Conservation (phyloP, 805 yeast species). For the Pichia cabralensis region DNA sequence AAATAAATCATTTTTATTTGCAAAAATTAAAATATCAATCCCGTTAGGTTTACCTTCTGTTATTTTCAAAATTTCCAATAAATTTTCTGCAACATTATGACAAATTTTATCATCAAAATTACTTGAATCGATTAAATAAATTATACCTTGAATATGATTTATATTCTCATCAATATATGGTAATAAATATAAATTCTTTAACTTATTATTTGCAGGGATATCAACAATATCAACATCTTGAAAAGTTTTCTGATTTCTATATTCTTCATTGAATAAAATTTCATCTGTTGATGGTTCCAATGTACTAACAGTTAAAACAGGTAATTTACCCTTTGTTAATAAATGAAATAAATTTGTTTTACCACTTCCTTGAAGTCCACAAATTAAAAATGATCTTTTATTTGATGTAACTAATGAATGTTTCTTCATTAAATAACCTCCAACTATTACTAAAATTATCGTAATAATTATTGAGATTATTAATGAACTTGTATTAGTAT, state of each 20-base stretch:
- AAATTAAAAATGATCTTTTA: constrained; percentile 12
- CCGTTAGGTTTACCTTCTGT: constrained; percentile 62
- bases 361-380: constrained; percentile 17
- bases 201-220: constrained; percentile 81
- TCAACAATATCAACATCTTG: constrained; percentile 51
- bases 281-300: constrained; percentile 35
- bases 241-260: constrained; percentile 19
- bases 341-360: constrained; percentile 17
- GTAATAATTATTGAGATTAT: constrained; percentile 9
- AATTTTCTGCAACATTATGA: constrained; percentile 44
- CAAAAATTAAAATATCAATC: constrained; percentile 63
- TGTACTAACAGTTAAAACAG: constrained; percentile 36
- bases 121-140: constrained; percentile 69
- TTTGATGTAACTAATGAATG: constrained; percentile 9
- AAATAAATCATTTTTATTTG: constrained; percentile 81
- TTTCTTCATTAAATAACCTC: constrained; percentile 7
- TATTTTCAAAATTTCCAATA: constrained; percentile 47
- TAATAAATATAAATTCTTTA: constrained; percentile 44
- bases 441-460: constrained; percentile 6
- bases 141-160: constrained; percentile 48
- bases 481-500: not conserved
- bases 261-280: constrained; percentile 25
- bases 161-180: constrained; percentile 36
- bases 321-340: constrained; percentile 14
- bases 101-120: constrained; percentile 41